Percentiles rank a stretch among this genome's conserved stretches.
Conservation (phyloP, 768 basidiomycete species). For the Exidia glandulosa region DNA sequence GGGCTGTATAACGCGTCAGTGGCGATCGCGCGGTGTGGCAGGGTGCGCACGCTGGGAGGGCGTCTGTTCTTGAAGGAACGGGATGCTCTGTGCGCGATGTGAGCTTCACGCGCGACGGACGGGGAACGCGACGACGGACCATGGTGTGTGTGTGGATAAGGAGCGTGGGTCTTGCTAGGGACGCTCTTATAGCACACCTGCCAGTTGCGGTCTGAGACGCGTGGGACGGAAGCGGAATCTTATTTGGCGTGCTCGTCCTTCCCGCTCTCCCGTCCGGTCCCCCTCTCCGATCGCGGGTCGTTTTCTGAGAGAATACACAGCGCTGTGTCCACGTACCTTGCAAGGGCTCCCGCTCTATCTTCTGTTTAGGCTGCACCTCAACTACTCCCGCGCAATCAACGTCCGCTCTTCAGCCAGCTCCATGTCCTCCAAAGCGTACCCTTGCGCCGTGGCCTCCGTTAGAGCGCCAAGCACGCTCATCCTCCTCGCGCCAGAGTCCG, state of each 20-base stretch:
- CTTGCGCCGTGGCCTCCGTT: conserved; percentile 18
- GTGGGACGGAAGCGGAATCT: too few species aligned
- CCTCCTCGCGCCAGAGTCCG: conserved; percentile 19
- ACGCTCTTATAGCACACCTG: background rate
- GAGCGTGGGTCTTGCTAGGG: background rate
- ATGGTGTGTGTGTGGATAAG: background rate
- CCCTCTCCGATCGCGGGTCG: background rate
- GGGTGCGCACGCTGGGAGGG: background rate
- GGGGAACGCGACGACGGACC: background rate
- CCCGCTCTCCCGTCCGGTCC: background rate
- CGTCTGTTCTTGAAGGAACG: background rate
- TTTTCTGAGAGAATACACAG: too few species aligned
- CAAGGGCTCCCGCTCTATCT: too few species aligned
- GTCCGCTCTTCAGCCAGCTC: too few species aligned
- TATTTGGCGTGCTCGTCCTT: too few species aligned
- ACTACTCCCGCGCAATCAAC: background rate
- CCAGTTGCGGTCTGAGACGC: background rate
- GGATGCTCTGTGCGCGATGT: background rate
- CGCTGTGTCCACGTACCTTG: too few species aligned
- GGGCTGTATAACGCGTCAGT: conserved; percentile 38
- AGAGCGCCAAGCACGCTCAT: conserved; percentile 20
- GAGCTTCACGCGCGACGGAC: background rate
- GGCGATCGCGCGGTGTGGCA: background rate
- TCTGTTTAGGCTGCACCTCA: too few species aligned
- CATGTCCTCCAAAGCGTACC: background rate